Evolutionary conservation across 78 protist genomes (phyloP).

Genomic region (Dictyostelium brefeldianum): DNA sequence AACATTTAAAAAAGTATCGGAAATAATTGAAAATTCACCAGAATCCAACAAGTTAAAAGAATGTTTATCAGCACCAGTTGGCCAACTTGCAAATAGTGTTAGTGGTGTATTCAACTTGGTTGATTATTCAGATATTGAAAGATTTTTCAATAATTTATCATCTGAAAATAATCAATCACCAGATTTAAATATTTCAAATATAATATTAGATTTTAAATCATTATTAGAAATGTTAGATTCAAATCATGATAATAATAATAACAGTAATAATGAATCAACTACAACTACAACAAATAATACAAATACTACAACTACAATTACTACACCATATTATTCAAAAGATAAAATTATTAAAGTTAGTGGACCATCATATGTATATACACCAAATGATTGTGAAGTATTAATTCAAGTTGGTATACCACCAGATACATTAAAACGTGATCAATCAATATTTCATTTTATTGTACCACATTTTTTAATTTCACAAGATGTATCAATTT

Average conservation of each 20-base stretch:
- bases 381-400: slow-evolving; percentile 20
- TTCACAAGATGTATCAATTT: slow-evolving; percentile 55
- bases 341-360: neutral
- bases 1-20: neutral
- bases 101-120: neutral
- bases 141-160: neutral
- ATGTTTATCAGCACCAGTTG: neutral
- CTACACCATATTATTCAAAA: slow-evolving; percentile 8
- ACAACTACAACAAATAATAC: neutral
- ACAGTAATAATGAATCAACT: neutral
- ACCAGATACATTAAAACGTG: slow-evolving; percentile 88
- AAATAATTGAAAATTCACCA: neutral
- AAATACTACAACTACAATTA: neutral
- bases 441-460: neutral
- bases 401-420: slow-evolving; percentile 88
- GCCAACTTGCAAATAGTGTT: neutral
- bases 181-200: neutral
- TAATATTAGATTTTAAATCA: neutral
- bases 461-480: slow-evolving; percentile 66
- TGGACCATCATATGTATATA: neutral
- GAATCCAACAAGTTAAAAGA: neutral
- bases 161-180: neutral
- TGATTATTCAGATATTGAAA: neutral
- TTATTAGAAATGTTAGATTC: neutral
- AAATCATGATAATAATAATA: neutral